Evolutionary conservation across 108 stramenopile genomes (phyloP).

Genomic region (Seminavis robusta): DNA sequence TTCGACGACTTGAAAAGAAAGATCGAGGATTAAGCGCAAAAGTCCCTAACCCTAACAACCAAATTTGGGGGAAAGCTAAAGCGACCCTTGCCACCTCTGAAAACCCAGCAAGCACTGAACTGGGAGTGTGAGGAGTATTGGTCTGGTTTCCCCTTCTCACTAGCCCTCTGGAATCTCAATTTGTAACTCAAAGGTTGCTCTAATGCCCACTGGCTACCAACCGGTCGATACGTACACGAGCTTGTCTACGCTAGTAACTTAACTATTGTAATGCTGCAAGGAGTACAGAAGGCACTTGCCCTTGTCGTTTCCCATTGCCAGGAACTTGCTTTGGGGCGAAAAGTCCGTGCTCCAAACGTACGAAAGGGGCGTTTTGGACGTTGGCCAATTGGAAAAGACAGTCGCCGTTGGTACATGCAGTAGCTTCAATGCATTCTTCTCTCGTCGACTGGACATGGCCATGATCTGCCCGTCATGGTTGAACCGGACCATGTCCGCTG

Average conservation of each 20-base stretch:
- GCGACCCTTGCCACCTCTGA: too few relatives aligned
- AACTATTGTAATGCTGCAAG: slow-evolving; percentile 66
- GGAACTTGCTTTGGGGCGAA: slow-evolving; percentile 80
- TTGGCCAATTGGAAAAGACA: slow-evolving; percentile 99
- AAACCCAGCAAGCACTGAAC: too few relatives aligned
- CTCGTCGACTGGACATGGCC: slow-evolving; percentile 84
- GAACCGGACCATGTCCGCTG: slow-evolving; percentile 75
- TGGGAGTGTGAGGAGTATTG: too few relatives aligned
- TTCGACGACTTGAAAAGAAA: too few relatives aligned
- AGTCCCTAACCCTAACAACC: too few relatives aligned
- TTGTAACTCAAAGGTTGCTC: too few relatives aligned
- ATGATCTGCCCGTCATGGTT: slow-evolving; percentile 91
- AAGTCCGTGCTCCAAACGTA: slow-evolving; percentile 93
- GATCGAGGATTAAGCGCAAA: too few relatives aligned
- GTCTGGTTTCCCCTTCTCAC: too few relatives aligned
- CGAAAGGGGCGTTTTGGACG: slow-evolving; percentile 90
- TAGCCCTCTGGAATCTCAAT: too few relatives aligned
- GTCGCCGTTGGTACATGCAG: slow-evolving; percentile 87
- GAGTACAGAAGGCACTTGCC: slow-evolving; percentile 92
- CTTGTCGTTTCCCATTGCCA: slow-evolving; percentile 95
- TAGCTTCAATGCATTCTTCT: slow-evolving; percentile 84
- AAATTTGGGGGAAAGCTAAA: too few relatives aligned
- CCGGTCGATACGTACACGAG: neutral
- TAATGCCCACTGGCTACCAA: too few relatives aligned
- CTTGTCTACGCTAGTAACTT: neutral